Conservation (phyloP, 1,284 basidiomycete species). For the Pterulicium gracile region DNA sequence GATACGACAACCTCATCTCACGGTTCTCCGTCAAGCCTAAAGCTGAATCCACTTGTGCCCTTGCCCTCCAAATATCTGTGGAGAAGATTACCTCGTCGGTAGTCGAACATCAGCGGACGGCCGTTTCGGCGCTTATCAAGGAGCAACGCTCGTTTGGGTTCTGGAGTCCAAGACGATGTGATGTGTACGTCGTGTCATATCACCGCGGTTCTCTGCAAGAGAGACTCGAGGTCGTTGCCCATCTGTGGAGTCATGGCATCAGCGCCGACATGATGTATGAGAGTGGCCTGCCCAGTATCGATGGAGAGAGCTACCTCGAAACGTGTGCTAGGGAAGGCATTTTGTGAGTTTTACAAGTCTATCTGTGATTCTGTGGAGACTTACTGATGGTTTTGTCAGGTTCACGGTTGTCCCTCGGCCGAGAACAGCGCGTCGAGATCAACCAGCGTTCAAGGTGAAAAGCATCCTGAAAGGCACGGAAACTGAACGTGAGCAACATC, state of each 20-base stretch:
- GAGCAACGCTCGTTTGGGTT: slow-evolving; percentile 77
- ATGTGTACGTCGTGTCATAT: slow-evolving; percentile 76
- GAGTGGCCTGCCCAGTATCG: slow-evolving; percentile 44
- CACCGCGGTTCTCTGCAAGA: slow-evolving; percentile 67
- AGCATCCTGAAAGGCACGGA: slow-evolving; percentile 68
- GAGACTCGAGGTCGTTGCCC: slow-evolving; percentile 65
- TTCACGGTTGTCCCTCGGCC: slow-evolving; percentile 65
- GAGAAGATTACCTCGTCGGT: slow-evolving; percentile 71
- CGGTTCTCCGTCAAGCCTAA: slow-evolving; percentile 48
- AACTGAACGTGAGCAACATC: slow-evolving; percentile 42
- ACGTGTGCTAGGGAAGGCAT: slow-evolving; percentile 69
- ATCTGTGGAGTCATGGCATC: slow-evolving; percentile 75
- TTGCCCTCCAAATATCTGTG: slow-evolving; percentile 69
- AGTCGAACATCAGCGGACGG: slow-evolving; percentile 61
- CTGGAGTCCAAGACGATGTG: slow-evolving; percentile 80
- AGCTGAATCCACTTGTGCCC: slow-evolving; percentile 46
- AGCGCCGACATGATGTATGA: slow-evolving; percentile 86
- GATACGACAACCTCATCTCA: slow-evolving; percentile 68
- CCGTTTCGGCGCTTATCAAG: slow-evolving; percentile 60
- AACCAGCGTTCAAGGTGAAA: slow-evolving; percentile 69
- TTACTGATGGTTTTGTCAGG: slow-evolving; percentile 23
- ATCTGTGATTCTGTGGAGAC: neutral
- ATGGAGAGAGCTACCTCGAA: slow-evolving; percentile 55
- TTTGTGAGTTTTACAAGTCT: slow-evolving; percentile 37
- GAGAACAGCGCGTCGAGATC: slow-evolving; percentile 43